These are phyloP conservation scores for Anastatica hierochuntica DNA, from an alignment of 345 rosid genomes.

Conservation along the genomic window DNA sequence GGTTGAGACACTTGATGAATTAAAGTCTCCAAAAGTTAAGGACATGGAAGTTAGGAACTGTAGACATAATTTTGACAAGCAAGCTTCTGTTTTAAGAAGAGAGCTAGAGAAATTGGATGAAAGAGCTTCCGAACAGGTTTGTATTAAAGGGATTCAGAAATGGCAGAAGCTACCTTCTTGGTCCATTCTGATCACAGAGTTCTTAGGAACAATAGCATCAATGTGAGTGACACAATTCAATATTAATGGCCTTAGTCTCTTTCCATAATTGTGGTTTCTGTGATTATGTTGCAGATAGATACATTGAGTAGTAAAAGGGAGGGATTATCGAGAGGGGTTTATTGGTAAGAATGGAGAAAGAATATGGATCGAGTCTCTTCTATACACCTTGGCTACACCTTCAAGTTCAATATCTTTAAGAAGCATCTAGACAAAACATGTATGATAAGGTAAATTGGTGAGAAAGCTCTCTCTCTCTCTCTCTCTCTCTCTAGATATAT, in stretches of 20 bases:
- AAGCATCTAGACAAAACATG: too few relatives aligned
- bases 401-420: constrained; percentile 33
- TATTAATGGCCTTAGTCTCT: neutral
- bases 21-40: constrained; percentile 43
- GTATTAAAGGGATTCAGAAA: constrained; percentile 45
- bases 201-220: constrained; percentile 21
- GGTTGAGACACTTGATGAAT: constrained; percentile 47
- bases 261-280: constrained; percentile 5
- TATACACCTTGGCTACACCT: too few relatives aligned
- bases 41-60: constrained; percentile 28
- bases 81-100: constrained; percentile 45
- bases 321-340: constrained; percentile 50
- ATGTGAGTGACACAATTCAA: constrained; percentile 23
- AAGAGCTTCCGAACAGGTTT: constrained; percentile 33
- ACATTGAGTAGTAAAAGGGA: constrained; percentile 69
- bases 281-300: constrained; percentile 79
- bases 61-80: constrained; percentile 48
- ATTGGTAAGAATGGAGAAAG: constrained; percentile 47
- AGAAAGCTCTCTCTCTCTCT: too few relatives aligned
- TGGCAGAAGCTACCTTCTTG: constrained; percentile 71
- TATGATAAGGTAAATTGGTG: constrained; percentile 42
- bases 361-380: constrained; percentile 39
- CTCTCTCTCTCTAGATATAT: too few relatives aligned
- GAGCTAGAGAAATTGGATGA: constrained; percentile 42
- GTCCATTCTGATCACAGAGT: constrained; percentile 25